A percentile compares a stretch with the other conserved stretches of the same genome.
Evolutionary conservation across 371 early-diverging fungal species (phyloP).

Genomic region (Catenaria anguillulae): DNA sequence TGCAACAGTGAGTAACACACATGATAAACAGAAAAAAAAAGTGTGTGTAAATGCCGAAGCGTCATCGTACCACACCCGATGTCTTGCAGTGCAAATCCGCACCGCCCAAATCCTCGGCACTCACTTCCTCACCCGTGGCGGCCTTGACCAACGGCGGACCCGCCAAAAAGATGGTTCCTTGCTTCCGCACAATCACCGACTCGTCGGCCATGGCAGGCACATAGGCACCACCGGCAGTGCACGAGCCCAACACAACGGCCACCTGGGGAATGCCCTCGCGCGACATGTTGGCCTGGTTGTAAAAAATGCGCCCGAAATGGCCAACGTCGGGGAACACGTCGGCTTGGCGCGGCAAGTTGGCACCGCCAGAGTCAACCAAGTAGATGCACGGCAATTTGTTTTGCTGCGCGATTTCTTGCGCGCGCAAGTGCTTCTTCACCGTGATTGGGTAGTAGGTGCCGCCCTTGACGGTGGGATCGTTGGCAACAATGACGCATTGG

Average conservation of each 20-base stretch:
- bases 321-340: slow-evolving; percentile 96
- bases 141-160: slow-evolving; percentile 95
- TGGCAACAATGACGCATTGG: slow-evolving; percentile 62
- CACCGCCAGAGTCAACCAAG: slow-evolving; percentile 93
- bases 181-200: slow-evolving; percentile 85
- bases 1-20: no score
- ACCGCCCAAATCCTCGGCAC: slow-evolving; percentile 91
- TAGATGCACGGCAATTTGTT: slow-evolving; percentile 92
- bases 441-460: slow-evolving; percentile 92
- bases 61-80: slow-evolving; percentile 6
- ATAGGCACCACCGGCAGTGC: slow-evolving; percentile 98
- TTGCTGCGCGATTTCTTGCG: slow-evolving; percentile 92
- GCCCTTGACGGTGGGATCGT: slow-evolving; percentile 87
- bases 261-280: slow-evolving; percentile 81
- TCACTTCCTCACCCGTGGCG: slow-evolving; percentile 90
- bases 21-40: neutral
- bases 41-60: neutral
- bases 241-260: slow-evolving; percentile 93
- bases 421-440: slow-evolving; percentile 94
- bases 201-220: slow-evolving; percentile 98
- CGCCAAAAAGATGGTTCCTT: slow-evolving; percentile 94
- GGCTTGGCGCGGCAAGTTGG: slow-evolving; percentile 86
- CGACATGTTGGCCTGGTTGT: slow-evolving; percentile 89
- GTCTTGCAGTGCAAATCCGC: slow-evolving; percentile 84
- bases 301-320: slow-evolving; percentile 96